Percentiles rank a stretch among this genome's conserved stretches.
phyloP scores from a whole-genome alignment of 2,329 filamentous ascomycete genomes.

The Drechslerella coelobrocha region DNA sequence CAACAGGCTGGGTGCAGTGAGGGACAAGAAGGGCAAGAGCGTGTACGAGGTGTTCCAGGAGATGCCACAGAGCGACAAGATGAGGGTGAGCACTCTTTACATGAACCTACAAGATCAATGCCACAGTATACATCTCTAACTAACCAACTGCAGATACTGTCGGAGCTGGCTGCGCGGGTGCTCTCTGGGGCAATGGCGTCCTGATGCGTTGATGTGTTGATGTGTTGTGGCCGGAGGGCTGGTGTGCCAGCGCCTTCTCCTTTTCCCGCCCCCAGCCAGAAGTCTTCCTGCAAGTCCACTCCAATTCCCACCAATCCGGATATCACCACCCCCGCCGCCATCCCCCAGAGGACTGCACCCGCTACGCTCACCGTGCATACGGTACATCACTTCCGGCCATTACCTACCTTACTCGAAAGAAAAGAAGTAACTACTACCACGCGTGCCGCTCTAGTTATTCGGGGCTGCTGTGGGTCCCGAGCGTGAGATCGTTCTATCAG shows the following conservation, averaged over 20 bases:
- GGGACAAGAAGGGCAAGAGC: slow-evolving; percentile 91
- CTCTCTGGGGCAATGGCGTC: slow-evolving; percentile 34
- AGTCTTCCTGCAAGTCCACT: slow-evolving; percentile 1
- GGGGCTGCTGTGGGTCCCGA: not conserved
- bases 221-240: not conserved
- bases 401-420: not conserved
- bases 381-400: not conserved
- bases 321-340: not conserved
- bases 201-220: not conserved
- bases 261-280: too few relatives aligned
- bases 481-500: not conserved
- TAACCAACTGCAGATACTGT: slow-evolving; percentile 8
- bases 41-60: slow-evolving; percentile 90
- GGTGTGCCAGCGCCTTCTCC: not conserved
- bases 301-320: not conserved
- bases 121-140: not conserved
- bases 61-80: slow-evolving; percentile 80
- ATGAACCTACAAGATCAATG: not conserved
- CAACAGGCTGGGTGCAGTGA: slow-evolving; percentile 83
- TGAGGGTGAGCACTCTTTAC: slow-evolving; percentile 68
- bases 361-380: too few relatives aligned
- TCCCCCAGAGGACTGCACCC: not conserved
- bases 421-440: not conserved
- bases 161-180: slow-evolving; percentile 30
- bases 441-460: too few relatives aligned